Conservation (phyloP, 2,329 filamentous ascomycete genomes). For the Alternaria panax region DNA sequence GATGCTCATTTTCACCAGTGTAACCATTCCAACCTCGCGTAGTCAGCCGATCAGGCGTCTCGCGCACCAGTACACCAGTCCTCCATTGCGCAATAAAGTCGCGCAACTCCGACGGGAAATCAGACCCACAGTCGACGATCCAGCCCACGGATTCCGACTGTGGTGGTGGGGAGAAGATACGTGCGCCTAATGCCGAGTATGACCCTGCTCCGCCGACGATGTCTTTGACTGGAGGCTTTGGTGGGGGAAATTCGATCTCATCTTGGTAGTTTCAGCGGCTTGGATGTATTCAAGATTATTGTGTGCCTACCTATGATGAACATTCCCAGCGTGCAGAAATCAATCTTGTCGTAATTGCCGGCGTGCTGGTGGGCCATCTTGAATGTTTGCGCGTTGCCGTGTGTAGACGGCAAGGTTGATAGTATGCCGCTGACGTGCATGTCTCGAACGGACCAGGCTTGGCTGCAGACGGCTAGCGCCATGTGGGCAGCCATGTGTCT, state of each 20-base stretch:
- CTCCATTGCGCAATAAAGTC: constrained; percentile 74
- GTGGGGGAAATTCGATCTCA: constrained; percentile 85
- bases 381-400: neutral
- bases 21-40: constrained; percentile 96
- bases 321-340: constrained; percentile 69
- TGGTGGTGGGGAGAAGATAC: constrained; percentile 77
- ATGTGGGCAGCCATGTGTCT: constrained; percentile 19
- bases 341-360: constrained; percentile 45
- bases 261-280: constrained; percentile 61
- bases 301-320: constrained; percentile 64
- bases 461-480: constrained; percentile 26
- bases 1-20: constrained; percentile 67
- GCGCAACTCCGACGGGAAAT: constrained; percentile 76
- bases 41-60: constrained; percentile 72
- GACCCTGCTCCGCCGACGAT: constrained; percentile 89
- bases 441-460: constrained; percentile 11
- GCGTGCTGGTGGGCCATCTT: constrained; percentile 14
- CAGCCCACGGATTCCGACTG: constrained; percentile 77
- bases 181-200: constrained; percentile 86
- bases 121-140: constrained; percentile 88
- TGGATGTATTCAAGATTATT: constrained; percentile 21
- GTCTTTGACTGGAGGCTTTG: constrained; percentile 72
- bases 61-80: constrained; percentile 74
- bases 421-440: constrained; percentile 13
- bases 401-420: neutral